Evolutionary conservation across 257 asterid species (phyloP), one percentile per base, ranked within the genome.

Genomic region (Salvia miltiorrhiza): DNA sequence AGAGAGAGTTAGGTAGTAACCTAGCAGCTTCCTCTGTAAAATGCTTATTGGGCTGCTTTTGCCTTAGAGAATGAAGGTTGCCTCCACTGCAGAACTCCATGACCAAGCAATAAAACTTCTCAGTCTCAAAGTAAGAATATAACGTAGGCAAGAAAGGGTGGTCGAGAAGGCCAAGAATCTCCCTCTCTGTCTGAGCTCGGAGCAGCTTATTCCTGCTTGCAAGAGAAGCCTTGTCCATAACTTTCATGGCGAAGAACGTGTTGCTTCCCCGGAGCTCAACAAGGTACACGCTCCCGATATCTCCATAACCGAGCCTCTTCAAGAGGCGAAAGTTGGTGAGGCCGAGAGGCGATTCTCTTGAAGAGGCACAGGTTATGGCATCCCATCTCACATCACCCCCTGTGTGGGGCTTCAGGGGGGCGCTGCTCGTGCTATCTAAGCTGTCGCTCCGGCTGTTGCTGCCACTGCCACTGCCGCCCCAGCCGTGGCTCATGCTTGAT

Each of bases 11-110:
- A 30, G 41, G 44, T 32, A n/a, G 63, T 32, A 59, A 88, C 94
- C 95, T 74, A 39, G 96, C 87, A 33, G 96, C 97, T 52, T 90
- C 96, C 88, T 90, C 97, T 0, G 95, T 73, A 44, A 90, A 90
- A 70, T 87, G 79, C 82, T 84, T 90, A 72, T 79, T 83, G 57
- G 96, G 97, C 82, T 88, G 97, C 81, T 85, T 90, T 70, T 90
- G 96, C 17, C 97, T 76, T 21, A 90, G 95, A 24, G 89, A 76
- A 23, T 90, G 97, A 17, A 90, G 96, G 81, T 88, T 88, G 41
- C 97, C 97, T 12, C 97, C 97, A 61, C 93, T 85, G 70, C 97
- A 90, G 30, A 83, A 90, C 78, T 90, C 96, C 92, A 90, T 90
- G 9, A 90, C 95, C 79, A 90, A 77, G 85, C 97, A 90, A 83